Evolutionary conservation across 176 grass and related monocot genomes (phyloP).

Genomic region (Chrysopogon serrulatus): DNA sequence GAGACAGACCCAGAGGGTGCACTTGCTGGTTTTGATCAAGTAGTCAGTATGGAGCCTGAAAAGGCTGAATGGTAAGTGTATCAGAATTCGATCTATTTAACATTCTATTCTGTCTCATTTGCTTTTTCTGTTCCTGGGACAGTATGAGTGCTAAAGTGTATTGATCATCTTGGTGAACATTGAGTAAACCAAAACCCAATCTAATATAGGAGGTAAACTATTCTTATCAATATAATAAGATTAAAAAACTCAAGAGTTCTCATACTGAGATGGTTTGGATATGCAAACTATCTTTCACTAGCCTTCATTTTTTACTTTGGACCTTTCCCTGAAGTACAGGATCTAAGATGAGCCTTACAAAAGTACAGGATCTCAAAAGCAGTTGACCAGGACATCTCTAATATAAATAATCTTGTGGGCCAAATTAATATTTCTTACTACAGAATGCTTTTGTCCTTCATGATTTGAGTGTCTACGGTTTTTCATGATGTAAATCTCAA

Average conservation of each 20-base stretch:
- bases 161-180: not conserved
- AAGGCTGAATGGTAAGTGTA: slow-evolving; percentile 87
- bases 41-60: slow-evolving; percentile 91
- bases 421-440: not conserved
- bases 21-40: slow-evolving; percentile 88
- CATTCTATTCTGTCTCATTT: not conserved
- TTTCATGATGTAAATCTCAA: not conserved
- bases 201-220: not conserved
- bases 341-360: not conserved
- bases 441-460: not conserved
- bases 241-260: not conserved
- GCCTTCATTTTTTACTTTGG: not conserved
- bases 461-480: not conserved
- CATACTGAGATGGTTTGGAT: not conserved
- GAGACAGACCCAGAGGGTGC: slow-evolving; percentile 94
- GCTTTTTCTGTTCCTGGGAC: not conserved
- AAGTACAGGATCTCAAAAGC: not conserved
- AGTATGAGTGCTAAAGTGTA: not conserved
- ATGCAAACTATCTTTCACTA: not conserved
- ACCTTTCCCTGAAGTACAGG: not conserved
- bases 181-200: not conserved
- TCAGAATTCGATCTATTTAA: not conserved
- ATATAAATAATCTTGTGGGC: not conserved
- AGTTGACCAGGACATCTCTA: not conserved
- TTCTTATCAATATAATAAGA: slow-evolving; percentile 2